Evolutionary conservation across 768 basidiomycete genomes (phyloP), one percentile per base, ranked within the genome.

Genomic region (Termitomyces sp.): DNA sequence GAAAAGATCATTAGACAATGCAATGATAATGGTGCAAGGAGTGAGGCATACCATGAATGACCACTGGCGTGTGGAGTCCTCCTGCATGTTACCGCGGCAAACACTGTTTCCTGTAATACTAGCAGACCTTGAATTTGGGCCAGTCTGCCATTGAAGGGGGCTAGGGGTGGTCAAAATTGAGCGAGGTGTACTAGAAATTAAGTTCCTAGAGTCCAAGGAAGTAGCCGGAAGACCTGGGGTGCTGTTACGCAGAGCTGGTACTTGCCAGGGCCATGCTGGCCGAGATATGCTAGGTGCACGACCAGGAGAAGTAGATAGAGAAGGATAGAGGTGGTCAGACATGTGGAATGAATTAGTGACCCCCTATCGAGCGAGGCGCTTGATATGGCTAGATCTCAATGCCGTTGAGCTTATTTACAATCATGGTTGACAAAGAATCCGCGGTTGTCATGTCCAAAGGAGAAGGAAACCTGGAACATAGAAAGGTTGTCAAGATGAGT

Each of bases 41-140:
- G 31, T 44, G 40, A 42, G 38, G 66, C 76, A 63, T 64, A 83
- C 86, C 61, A 78, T 79, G 63, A 86, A 85, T 3, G 80, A 75
- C 85, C 86, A 87, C 60, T 87, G 85, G 37, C 81, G 72, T 14
- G 78, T 84, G 8, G 76, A 72, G 19, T 80, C 77, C 21, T 80
- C 77, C 53, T 72, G 74, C n/a, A 56, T 55, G 28, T 52, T 58
- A 31, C 44, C 43, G 9, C 47, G 50, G 37, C 49, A 17, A 26
- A 56, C 42, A 56, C 58, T 66, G 56, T 55, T 66, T 17, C 64
- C 65, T 67, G 71, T 67, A 3, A 63, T 62, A 19, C 62, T 64
- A 6, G 63, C 54, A 40, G 60, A 66, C 54, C 65, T 66, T 19
- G 59, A 52, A 19, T 55, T 58, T 6, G 65, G 44, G 31, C 51